These are phyloP conservation scores for Zygoascus ofunaensis DNA, from an alignment of 805 yeast species.

Conservation along the genomic window DNA sequence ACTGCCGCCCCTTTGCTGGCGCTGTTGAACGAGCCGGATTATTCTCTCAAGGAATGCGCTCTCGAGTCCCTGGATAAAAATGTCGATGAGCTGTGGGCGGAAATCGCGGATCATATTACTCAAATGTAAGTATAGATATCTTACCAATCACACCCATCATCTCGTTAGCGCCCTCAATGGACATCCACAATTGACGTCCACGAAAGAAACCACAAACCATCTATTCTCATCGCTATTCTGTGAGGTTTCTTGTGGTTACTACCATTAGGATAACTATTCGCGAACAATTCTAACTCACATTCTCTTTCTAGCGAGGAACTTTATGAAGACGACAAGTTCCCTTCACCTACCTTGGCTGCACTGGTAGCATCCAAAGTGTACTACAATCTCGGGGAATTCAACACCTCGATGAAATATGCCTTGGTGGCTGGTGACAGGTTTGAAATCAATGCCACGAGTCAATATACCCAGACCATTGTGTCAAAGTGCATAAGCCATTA, in stretches of 20 bases:
- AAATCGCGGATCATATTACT: conserved; percentile 80
- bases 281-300: neutral
- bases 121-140: conserved; percentile 39
- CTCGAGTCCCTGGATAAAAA: conserved; percentile 67
- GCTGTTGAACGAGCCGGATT: conserved; percentile 73
- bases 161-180: too few species aligned
- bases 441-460: conserved; percentile 64
- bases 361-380: conserved; percentile 81
- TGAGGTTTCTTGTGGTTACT: too few species aligned
- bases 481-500: conserved; percentile 86
- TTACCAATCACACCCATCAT: too few species aligned
- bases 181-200: too few species aligned
- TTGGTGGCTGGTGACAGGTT: conserved; percentile 76
- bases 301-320: conserved; percentile 59
- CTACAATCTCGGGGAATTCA: conserved; percentile 90
- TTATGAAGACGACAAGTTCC: conserved; percentile 74
- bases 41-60: conserved; percentile 71
- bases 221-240: neutral
- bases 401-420: conserved; percentile 80
- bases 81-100: conserved; percentile 95
- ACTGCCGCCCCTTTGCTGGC: conserved; percentile 92
- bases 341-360: conserved; percentile 77
- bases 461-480: conserved; percentile 86
- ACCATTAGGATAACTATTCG: neutral
- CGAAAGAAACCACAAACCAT: neutral